Evolutionary conservation across 23 red algal genomes (phyloP).

Genomic region (Rhodosorus marinus): DNA sequence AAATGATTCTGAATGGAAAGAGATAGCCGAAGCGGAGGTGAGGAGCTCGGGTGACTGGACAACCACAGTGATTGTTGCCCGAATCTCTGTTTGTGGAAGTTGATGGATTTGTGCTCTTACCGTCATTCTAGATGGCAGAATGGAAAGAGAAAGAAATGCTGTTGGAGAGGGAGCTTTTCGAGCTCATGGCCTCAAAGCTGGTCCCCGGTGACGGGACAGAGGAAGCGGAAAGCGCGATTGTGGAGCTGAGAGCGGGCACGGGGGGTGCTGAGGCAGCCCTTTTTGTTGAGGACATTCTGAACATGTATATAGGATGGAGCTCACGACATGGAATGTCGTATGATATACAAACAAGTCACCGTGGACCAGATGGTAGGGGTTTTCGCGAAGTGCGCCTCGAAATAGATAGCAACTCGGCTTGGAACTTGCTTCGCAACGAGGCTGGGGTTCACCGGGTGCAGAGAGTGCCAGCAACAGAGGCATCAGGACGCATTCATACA

Average conservation of each 20-base stretch:
- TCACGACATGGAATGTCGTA: constrained; percentile 7
- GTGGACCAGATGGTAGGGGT: constrained; percentile 39
- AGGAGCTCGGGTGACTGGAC: too few relatives aligned
- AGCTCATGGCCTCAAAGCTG: too few relatives aligned
- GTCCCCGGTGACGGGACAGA: constrained; percentile 93
- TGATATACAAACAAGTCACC: constrained; percentile 23
- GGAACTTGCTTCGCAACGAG: constrained; percentile 88
- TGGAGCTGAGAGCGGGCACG: constrained; percentile 89
- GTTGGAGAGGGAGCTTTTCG: constrained; percentile 41
- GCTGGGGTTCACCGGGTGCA: constrained; percentile 94
- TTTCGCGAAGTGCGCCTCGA: constrained; percentile 89
- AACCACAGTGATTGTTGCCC: too few relatives aligned
- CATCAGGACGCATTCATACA: constrained; percentile 66
- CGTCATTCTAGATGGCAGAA: too few relatives aligned
- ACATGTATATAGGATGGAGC: constrained; percentile 57
- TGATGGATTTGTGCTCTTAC: too few relatives aligned
- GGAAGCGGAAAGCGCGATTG: constrained; percentile 79
- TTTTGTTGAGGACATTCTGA: constrained; percentile 85
- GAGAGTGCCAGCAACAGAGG: constrained; percentile 79
- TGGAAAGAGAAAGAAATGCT: constrained; percentile 34
- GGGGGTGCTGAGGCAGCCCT: constrained; percentile 91
- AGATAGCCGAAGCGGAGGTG: constrained; percentile 84
- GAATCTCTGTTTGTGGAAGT: too few relatives aligned
- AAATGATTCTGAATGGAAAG: constrained; percentile 71
- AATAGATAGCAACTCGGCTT: constrained; percentile 65